phyloP scores from a whole-genome alignment of 352 stramenopile species.

The Saprolegnia parasitica region DNA sequence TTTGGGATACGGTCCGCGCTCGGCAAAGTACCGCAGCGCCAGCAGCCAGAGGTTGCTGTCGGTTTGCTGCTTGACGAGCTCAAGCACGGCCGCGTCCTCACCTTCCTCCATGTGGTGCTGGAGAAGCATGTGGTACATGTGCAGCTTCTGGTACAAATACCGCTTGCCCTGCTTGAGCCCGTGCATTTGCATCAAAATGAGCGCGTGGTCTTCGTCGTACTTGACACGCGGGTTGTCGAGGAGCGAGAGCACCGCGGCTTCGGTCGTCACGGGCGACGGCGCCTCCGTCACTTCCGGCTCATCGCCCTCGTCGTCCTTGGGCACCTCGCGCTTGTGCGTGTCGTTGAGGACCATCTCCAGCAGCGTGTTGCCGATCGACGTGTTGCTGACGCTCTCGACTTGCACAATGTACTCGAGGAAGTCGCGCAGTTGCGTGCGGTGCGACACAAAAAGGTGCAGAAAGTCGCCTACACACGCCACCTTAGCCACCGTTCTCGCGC shows the following conservation, averaged over 20 bases:
- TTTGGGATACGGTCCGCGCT: conserved; percentile 70
- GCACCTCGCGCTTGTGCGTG: background rate
- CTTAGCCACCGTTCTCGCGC: background rate
- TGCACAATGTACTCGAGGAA: conserved; percentile 88
- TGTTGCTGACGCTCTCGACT: conserved; percentile 82
- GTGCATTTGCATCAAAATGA: conserved; percentile 91
- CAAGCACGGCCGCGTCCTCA: conserved; percentile 84
- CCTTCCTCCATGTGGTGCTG: conserved; percentile 92
- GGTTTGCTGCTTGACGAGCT: conserved; percentile 85
- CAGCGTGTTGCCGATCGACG: conserved; percentile 86
- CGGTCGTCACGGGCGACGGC: conserved; percentile 34
- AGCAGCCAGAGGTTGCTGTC: conserved; percentile 89
- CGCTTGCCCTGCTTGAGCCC: conserved; percentile 90
- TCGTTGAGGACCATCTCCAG: conserved; percentile 85
- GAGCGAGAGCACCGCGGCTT: conserved; percentile 80
- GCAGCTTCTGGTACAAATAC: conserved; percentile 91
- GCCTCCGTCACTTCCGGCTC: conserved; percentile 46
- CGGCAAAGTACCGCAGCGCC: conserved; percentile 87
- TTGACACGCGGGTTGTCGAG: conserved; percentile 86
- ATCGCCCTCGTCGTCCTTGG: conserved; percentile 34
- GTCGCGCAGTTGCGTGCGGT: conserved; percentile 81
- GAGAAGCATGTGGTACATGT: conserved; percentile 93
- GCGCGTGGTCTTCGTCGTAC: conserved; percentile 91
- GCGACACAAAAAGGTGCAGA: conserved; percentile 90
- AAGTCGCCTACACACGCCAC: conserved; percentile 58